Evolutionary conservation across 2,329 filamentous ascomycete species (phyloP).

Genomic region (Curvularia sp.): DNA sequence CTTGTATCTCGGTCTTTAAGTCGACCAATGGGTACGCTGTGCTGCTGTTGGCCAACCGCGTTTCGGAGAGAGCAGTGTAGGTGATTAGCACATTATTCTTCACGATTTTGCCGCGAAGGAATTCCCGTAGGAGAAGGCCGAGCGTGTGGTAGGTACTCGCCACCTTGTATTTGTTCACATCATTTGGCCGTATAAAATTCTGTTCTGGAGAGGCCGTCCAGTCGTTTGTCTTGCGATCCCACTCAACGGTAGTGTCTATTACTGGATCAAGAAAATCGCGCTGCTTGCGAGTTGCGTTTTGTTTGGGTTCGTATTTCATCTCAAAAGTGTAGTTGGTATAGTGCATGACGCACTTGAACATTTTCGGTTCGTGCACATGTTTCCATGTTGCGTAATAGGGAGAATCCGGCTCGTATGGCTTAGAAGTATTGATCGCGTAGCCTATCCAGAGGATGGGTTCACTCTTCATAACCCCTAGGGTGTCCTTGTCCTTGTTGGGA

Average conservation of each 20-base stretch:
- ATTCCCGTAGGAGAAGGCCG: conserved; percentile 43
- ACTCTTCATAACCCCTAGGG: conserved; percentile 42
- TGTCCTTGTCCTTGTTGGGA: conserved; percentile 28
- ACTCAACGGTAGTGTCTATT: conserved; percentile 39
- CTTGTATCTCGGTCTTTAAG: conserved; percentile 39
- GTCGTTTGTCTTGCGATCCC: conserved; percentile 21
- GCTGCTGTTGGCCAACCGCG: conserved; percentile 38
- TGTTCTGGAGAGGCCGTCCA: conserved; percentile 26
- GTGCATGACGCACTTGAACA: conserved; percentile 47
- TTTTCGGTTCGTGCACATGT: conserved; percentile 41
- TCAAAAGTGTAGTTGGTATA: conserved; percentile 48
- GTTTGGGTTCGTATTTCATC: conserved; percentile 40
- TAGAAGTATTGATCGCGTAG: conserved; percentile 40
- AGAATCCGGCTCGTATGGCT: conserved; percentile 31
- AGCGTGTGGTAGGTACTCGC: conserved; percentile 45
- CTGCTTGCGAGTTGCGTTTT: conserved; percentile 29
- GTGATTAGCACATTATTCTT: conserved; percentile 38
- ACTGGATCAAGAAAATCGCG: conserved; percentile 42
- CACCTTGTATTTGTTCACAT: conserved; percentile 40
- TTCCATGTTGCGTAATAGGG: conserved; percentile 39
- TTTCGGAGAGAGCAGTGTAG: conserved; percentile 45
- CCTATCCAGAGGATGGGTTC: conserved; percentile 50
- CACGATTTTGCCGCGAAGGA: conserved; percentile 45
- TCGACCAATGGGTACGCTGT: conserved; percentile 40
- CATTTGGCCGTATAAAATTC: conserved; percentile 37